Evolutionary conservation across 176 grass and related monocot genomes (phyloP), one percentile per base, ranked within the genome.

Genomic region (Zea luxurians): DNA sequence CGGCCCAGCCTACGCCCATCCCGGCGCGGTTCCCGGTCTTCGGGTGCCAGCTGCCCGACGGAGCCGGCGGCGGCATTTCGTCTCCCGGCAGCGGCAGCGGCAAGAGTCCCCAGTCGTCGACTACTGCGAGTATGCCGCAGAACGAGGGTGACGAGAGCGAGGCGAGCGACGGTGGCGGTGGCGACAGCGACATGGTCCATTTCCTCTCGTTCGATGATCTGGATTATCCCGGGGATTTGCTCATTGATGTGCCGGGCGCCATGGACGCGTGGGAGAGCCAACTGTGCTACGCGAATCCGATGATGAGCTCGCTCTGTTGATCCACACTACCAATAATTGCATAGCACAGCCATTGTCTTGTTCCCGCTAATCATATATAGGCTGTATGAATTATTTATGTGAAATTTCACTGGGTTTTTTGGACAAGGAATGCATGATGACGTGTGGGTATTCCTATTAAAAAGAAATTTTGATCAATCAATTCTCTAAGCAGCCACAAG

Each of bases 41-140:
- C 58, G 71, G 57, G 6, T 88, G 86, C 82, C 86, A 88, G 35
- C 48, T 84, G 36, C 13, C 34, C 37, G 86, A 59, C 44, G 67
- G 10, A 34, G 36, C 6, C 64, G 55, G 11, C 34, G 50, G 37
- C 37, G 41, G 8, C 38, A 42, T 42, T 7, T 16, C 64, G 0
- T 66, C 15, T n/a, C 12, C 64, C 52, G 66, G 54, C 44, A 42
- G n/a, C 43, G 17, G 17, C 60, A 1, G 8, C 8, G 8, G 17
- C 49, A 63, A 6, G 42, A 38, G 18, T 18, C 4, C 53, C 5
- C 66, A 61, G 21, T 35, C 17, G 37, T 70, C 74, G 34, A 61
- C 72, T 2, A 59, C 62, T 15, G 67, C 49, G 1, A 66, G 15
- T 6, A 76, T 34, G 35, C 75, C 10, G 68, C 50, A 59, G 52